phyloP scores from a whole-genome alignment of 805 yeast genomes.

The Starmerella davenportii region DNA sequence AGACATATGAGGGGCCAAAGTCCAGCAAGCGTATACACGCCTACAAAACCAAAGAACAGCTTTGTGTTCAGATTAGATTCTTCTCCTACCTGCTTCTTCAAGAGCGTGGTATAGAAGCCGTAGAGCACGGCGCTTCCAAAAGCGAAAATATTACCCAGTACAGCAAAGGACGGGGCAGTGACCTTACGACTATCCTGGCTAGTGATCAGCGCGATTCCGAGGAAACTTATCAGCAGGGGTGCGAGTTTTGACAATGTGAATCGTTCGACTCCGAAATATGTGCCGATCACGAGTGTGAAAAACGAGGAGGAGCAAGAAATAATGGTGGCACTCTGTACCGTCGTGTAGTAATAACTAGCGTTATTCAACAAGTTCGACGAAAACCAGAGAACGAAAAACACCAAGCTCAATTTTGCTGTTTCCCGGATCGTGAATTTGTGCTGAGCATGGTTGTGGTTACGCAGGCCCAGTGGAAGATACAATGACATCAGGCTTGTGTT shows the following conservation, averaged over 20 bases:
- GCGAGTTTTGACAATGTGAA: slow-evolving; percentile 45
- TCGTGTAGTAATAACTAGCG: slow-evolving; percentile 70
- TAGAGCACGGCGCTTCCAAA: slow-evolving; percentile 74
- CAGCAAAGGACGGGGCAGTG: slow-evolving; percentile 19
- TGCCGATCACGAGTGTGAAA: slow-evolving; percentile 75
- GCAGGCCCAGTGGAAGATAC: slow-evolving; percentile 47
- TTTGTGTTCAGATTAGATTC: slow-evolving; percentile 70
- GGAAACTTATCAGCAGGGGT: slow-evolving; percentile 53
- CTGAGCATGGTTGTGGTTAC: slow-evolving; percentile 2
- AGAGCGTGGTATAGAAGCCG: slow-evolving; percentile 73
- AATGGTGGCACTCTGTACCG: slow-evolving; percentile 88
- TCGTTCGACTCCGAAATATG: slow-evolving; percentile 48
- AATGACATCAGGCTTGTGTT: slow-evolving; percentile 73
- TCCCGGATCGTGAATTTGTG: slow-evolving; percentile 26
- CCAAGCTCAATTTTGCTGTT: slow-evolving; percentile 55
- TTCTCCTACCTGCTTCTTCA: slow-evolving; percentile 53
- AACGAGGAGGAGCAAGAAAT: slow-evolving; percentile 82
- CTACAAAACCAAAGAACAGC: slow-evolving; percentile 88
- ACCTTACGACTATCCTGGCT: slow-evolving; percentile 24
- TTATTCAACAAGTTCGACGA: slow-evolving; percentile 76
- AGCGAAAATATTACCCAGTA: slow-evolving; percentile 66
- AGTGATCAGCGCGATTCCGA: slow-evolving; percentile 70
- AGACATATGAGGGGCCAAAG: slow-evolving; percentile 70
- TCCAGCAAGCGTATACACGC: slow-evolving; percentile 53
- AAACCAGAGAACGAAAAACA: slow-evolving; percentile 82